Evolutionary conservation across 257 asterid species (phyloP), one percentile per base, ranked within the genome.

Genomic region (Petrea volubilis): DNA sequence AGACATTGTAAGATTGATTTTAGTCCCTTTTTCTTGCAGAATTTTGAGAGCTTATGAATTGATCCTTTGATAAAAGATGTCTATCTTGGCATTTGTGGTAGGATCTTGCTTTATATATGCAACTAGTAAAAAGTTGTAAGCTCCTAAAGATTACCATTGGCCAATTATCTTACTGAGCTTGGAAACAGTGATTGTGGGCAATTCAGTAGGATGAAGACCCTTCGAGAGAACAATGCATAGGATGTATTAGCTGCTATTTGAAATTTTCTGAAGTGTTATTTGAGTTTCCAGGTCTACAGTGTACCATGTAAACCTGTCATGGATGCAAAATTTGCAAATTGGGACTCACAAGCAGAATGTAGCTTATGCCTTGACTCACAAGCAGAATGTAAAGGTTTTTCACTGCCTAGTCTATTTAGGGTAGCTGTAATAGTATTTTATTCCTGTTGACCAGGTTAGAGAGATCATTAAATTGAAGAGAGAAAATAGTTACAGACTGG

Each of bases 371-470:
- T 9, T 9, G 9, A 11, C 44, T 14, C 44, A 7, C 44, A 11
- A 7, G 59, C 51, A 38, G 44, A 50, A 41, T 64, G 60, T 52
- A 68, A 64, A 55, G 67, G 27, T 64, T 53, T 72, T 49, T 62
- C 31, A 55, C 60, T 73, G 72, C 60, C 65, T 73, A 66, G 50
- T 73, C 66, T 73, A 15, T 63, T 40, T 43, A 55, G 60, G 44
- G 72, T 38, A 55, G 21, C 43, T 73, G 60, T 64, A 64, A 72
- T 29, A 64, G 72, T 55, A 40, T 29, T 73, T 64, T 64, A 31
- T 64, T 64, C 78, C 67, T 55, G 66, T 72, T 73, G 78, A 72
- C 38, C 77, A 63, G 71, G 64, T 46, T 58, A 46, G 53, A 40
- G 71, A 73, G 28, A 73, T 63, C 65, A 52, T 55, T 64, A 55